Percentiles rank a stretch among this genome's conserved stretches.
Conservation (phyloP, 768 basidiomycete species). For the Myochromella boudieri region DNA sequence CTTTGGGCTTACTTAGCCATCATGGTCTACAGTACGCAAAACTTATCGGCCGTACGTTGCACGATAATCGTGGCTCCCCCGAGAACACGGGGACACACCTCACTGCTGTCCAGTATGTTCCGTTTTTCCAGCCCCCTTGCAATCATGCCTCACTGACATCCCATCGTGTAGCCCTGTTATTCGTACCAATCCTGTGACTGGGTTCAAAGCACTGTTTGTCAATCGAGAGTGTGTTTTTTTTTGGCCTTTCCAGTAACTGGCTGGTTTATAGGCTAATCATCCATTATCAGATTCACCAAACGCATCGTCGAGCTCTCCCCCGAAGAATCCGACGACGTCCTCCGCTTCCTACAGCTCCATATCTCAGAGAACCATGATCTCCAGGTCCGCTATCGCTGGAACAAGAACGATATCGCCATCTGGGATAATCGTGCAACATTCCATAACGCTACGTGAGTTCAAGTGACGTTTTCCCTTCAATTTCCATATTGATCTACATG, state of each 20-base stretch:
- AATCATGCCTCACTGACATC: not conserved
- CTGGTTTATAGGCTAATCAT: not conserved
- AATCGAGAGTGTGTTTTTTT: constrained; percentile 39
- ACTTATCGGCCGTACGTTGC: constrained; percentile 27
- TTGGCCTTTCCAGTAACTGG: too few species aligned
- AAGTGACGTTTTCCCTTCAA: not conserved
- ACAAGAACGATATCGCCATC: constrained; percentile 51
- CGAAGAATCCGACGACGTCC: constrained; percentile 52
- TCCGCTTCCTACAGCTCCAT: constrained; percentile 48
- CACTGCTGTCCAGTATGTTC: constrained; percentile 46
- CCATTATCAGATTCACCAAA: constrained; percentile 44
- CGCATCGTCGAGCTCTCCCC: constrained; percentile 51
- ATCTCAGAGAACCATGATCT: constrained; percentile 60
- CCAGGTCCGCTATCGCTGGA: constrained; percentile 53
- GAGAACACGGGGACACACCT: constrained; percentile 38
- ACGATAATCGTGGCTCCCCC: constrained; percentile 49
- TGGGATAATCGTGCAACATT: constrained; percentile 60
- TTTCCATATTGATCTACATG: not conserved
- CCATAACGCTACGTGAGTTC: constrained; percentile 46
- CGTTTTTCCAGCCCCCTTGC: not conserved
- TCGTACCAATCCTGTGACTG: constrained; percentile 60
- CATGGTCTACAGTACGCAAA: constrained; percentile 27
- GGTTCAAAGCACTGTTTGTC: constrained; percentile 56
- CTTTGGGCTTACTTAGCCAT: not conserved
- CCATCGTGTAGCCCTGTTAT: constrained; percentile 43